phyloP scores from a whole-genome alignment of 768 basidiomycete genomes.

The Chalciporus pseudorubinellus region DNA sequence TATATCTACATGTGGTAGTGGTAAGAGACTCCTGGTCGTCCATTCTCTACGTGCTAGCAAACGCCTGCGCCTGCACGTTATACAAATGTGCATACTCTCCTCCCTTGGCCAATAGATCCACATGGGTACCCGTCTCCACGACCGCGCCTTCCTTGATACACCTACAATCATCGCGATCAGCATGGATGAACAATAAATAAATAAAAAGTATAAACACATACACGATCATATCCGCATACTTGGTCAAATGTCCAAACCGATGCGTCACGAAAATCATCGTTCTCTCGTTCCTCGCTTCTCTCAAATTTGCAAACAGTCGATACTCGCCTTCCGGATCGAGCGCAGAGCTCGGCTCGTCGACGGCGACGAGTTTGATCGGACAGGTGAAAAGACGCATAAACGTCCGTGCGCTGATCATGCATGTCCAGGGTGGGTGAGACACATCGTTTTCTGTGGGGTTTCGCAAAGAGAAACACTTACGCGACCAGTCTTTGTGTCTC shows the following conservation, averaged over 20 bases:
- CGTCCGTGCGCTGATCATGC: slow-evolving; percentile 32
- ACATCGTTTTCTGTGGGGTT: too few relatives aligned
- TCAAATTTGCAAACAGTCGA: slow-evolving; percentile 30
- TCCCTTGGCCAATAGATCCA: slow-evolving; percentile 23
- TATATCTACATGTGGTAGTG: too few relatives aligned
- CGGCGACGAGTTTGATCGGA: slow-evolving; percentile 29
- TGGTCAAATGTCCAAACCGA: slow-evolving; percentile 38
- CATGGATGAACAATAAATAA: neutral
- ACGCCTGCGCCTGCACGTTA: slow-evolving; percentile 33
- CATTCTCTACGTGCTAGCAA: slow-evolving; percentile 5
- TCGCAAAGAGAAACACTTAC: slow-evolving; percentile 3
- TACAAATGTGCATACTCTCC: slow-evolving; percentile 37
- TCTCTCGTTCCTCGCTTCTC: slow-evolving; percentile 27
- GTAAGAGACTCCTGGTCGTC: too few relatives aligned
- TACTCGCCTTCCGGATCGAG: slow-evolving; percentile 38
- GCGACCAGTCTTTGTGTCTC: slow-evolving; percentile 33
- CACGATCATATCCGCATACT: slow-evolving; percentile 38
- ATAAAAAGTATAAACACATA: slow-evolving; percentile 19
- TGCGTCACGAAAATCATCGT: slow-evolving; percentile 44
- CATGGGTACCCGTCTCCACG: slow-evolving; percentile 35
- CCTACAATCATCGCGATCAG: slow-evolving; percentile 13
- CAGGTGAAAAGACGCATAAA: slow-evolving; percentile 40
- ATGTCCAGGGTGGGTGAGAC: neutral
- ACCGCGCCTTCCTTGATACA: slow-evolving; percentile 34
- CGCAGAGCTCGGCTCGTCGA: slow-evolving; percentile 40